phyloP scores from a whole-genome alignment of 768 basidiomycete genomes.

The Naganishia vaughanmartiniae region DNA sequence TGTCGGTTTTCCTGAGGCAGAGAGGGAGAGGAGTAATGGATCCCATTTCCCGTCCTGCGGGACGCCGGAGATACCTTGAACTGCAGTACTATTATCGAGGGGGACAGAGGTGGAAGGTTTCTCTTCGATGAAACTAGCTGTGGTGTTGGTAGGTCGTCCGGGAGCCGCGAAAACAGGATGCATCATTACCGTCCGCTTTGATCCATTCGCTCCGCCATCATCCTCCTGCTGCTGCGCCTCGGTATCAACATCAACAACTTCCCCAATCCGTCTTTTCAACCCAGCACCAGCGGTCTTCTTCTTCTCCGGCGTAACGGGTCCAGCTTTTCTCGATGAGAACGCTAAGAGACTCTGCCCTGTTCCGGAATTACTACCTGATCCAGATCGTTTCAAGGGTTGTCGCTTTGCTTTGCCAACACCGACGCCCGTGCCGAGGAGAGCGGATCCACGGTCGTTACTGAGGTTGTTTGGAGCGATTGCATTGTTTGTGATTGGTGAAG shows the following conservation, averaged over 20 bases:
- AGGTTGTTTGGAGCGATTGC: background rate
- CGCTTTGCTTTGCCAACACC: background rate
- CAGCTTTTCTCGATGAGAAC: constrained; percentile 7
- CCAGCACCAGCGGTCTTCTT: background rate
- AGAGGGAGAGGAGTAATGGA: background rate
- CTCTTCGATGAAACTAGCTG: background rate
- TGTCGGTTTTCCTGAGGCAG: constrained; percentile 12
- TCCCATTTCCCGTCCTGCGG: constrained; percentile 1
- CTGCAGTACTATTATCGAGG: too few species aligned
- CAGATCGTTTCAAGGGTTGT: constrained; percentile 1
- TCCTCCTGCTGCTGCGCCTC: background rate
- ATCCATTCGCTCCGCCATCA: background rate
- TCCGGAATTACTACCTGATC: background rate
- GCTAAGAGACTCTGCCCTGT: constrained; percentile 1
- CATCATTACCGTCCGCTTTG: background rate
- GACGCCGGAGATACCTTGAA: constrained; percentile 6
- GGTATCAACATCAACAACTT: background rate
- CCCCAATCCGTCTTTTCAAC: background rate
- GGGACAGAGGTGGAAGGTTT: too few species aligned
- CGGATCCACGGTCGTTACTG: constrained; percentile 7
- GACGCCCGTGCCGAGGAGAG: background rate
- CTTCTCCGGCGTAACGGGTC: constrained; percentile 17
- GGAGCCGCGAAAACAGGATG: background rate
- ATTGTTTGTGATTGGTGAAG: background rate
- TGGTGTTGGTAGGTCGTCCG: too few species aligned